A percentile compares a stretch with the other conserved stretches of the same genome.
phyloP scores from a whole-genome alignment of 805 yeast genomes.

The Millerago galiae region DNA sequence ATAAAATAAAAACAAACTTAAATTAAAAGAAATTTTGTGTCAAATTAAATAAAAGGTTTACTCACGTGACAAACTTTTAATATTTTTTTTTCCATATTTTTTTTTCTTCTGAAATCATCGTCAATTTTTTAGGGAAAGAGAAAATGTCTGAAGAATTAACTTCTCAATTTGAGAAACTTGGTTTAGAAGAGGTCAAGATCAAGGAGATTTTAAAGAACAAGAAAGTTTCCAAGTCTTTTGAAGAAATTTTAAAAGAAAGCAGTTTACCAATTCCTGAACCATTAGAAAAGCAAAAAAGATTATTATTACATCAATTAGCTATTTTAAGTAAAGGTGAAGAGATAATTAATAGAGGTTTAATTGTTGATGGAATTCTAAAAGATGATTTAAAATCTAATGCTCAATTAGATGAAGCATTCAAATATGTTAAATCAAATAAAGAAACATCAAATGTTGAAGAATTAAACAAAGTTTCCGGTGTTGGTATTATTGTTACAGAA shows the following conservation, averaged over 20 bases:
- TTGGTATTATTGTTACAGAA: slow-evolving; percentile 66
- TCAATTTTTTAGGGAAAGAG: background rate
- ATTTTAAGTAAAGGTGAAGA: slow-evolving; percentile 54
- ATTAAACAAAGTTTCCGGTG: slow-evolving; percentile 67
- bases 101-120: background rate
- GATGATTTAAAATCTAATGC: slow-evolving; percentile 59
- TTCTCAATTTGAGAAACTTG: slow-evolving; percentile 35
- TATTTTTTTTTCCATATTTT: background rate
- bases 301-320: slow-evolving; percentile 74
- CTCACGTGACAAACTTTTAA: background rate
- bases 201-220: slow-evolving; percentile 80
- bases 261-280: slow-evolving; percentile 24
- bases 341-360: slow-evolving; percentile 39
- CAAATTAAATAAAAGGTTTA: background rate
- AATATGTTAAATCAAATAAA: slow-evolving; percentile 55
- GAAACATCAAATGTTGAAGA: slow-evolving; percentile 39
- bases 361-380: slow-evolving; percentile 56
- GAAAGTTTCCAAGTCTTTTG: slow-evolving; percentile 70
- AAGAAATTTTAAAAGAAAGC: slow-evolving; percentile 47
- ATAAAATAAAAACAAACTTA: background rate
- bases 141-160: slow-evolving; percentile 28
- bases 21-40: background rate
- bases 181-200: slow-evolving; percentile 67
- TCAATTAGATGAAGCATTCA: slow-evolving; percentile 76
- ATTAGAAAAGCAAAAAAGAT: slow-evolving; percentile 53